Evolutionary conservation across 1,284 basidiomycete species (phyloP), one percentile per base, ranked within the genome.

Genomic region (Naganishia liquefaciens): DNA sequence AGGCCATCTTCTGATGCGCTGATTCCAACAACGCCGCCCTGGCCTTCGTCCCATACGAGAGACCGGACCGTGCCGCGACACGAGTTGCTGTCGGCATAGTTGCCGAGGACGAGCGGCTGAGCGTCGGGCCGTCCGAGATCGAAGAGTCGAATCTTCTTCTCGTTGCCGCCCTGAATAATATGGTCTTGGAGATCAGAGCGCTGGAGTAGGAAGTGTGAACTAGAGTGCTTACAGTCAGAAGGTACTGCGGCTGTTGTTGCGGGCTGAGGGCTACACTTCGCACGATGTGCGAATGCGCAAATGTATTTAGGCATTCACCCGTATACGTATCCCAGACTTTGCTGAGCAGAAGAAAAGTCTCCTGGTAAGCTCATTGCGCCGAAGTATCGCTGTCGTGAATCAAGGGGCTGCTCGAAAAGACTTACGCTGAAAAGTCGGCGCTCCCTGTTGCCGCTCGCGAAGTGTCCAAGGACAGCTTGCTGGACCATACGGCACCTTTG

Each of bases 311-410:
- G 43, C 84, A 81, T 28, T 87, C 83, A 66, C 95, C 96, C 39
- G 87, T 87, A 77, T 89, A 94, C 19, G 95, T 92, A 80, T 99
- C 93, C 96, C 96, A 99, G 66, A 99, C 86, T 82, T 98, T 98
- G 66, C 92, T 94, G 71, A 7, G 47, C 15, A 25, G 33, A 42
- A 37, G 9, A 15, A 23, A 7, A 46, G n/a, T n/a, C 21, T 37
- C 37, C 28, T 17, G 4, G 47, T 43, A 9, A 65, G 50, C 27
- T 53, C 25, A 40, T 42, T 28, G 49, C 33, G 13, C 13, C 30
- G 9, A 7, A n/a, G n/a, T n/a, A n/a, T n/a, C n/a, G n/a, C n/a
- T n/a, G n/a, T n/a, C n/a, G n/a, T n/a, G n/a, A n/a, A n/a, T n/a
- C n/a, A n/a, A 37, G 7, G 33, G 9, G 33, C 2, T 37, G 33